Base-by-base conservation (phyloP, 2,329 filamentous ascomycete species). In the Xylariaceae sp. region DNA sequence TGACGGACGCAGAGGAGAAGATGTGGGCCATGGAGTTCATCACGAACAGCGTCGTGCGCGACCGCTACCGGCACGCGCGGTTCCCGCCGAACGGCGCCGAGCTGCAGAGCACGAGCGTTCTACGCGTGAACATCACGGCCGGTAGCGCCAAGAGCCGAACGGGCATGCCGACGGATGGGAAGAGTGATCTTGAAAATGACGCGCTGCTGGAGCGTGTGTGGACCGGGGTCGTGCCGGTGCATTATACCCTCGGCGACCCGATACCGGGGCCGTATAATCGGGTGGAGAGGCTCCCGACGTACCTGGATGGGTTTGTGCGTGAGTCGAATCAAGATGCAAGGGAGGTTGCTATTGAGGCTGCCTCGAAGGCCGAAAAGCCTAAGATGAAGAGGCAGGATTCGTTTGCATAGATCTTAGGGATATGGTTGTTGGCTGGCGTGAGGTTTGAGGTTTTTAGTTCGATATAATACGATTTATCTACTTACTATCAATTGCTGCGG, bases 1-100 rank as follows among this genome's bases (percentile, higher is more conserved):
- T 95, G 5, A 80, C 81, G 1, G 81, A 87, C 57, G 69, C 72
- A 0, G 80, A 78, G 2, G 90, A 95, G 74, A 88, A 88, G 67
- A 68, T 88, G 4, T 94, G 81, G 73, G 89, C 89, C 6, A 87
- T 95, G 83, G 73, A 85, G 63, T 74, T 88, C 54, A 86, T 95
- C 67, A 95, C 89, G 1, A 80, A 95, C 68, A 78, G 80, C 39
- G 83, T 92, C 9, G 78, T 92, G 2, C 77, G 83, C 0, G 75
- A 77, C 9, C 82, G 89, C 4, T 95, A 88, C 84, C 74, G 77
- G 19, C 37, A 61, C 49, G 60, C 82, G 12, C 81, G 90, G 3
- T 73, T 84, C 4, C 88, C 89, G 3, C 88, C 89, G 1, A 87
- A 84, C 44, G 76, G 76, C 46, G 82, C 84, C 8, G 90, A 95